Base-by-base conservation (phyloP, 257 asterid genomes). In the Dorcoceras hygrometricum region DNA sequence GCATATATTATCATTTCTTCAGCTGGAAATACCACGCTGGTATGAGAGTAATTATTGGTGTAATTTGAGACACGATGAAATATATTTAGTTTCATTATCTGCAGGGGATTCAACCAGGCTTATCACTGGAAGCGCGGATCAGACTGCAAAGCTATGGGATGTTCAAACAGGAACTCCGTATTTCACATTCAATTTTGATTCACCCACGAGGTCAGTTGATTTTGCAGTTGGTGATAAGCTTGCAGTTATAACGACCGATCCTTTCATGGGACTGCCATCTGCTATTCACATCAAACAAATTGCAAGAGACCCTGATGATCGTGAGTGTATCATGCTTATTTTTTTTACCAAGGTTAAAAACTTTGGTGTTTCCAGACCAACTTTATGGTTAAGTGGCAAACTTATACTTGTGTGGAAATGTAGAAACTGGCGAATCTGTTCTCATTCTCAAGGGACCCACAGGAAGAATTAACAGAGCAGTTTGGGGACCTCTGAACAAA, bases 81-180 rank as follows among this genome's bases (percentile, higher is more conserved):
- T 28, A 48, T 34, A n/a, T n/a, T n/a, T 12, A 3, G 46, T 61
- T 60, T 48, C 57, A n/a, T 76, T 28, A 29, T 25, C 57, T 70
- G 0, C 55, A 93, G 99, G 95, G 85, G 95, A 93, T 76, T 93
- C 99, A 1, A 50, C 82, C 14, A 75, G 81, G 72, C 91, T 93
- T 22, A 76, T 93, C 64, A 93, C 99, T 28, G 99, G 88, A 73
- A 93, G 97, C 77, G 99, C 95, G 0, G 99, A 93, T 71, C 95
- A 88, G 89, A 68, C 88, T n/a, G 96, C 91, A 25, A 93, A 86
- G 83, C 67, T 90, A 20, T 93, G 99, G 99, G 79, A 84, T 63
- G 92, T 93, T 56, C 70, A 76, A 65, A 65, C 90, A 0, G 99
- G 97, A 63, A 60, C 81, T 63, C 89, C 77, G 11, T 80, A 83